These are phyloP conservation scores for Dothideomycetes sp. DNA, from an alignment of 2,329 filamentous ascomycete genomes.

Conservation along the genomic window DNA sequence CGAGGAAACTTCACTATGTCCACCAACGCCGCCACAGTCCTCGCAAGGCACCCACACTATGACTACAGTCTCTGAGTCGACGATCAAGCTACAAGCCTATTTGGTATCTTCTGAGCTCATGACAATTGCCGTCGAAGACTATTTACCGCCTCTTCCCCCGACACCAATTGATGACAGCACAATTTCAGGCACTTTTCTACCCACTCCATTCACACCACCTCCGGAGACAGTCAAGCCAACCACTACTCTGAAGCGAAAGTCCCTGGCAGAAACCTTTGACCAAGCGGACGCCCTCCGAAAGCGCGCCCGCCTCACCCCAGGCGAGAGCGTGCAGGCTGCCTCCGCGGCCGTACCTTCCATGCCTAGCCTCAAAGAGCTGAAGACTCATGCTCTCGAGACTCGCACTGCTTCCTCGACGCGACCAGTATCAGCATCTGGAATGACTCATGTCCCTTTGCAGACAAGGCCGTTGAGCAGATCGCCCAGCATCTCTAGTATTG, in stretches of 20 bases:
- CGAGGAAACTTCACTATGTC: slow-evolving; percentile 8
- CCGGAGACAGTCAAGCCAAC: slow-evolving; percentile 10
- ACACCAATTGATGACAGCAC: slow-evolving; percentile 2
- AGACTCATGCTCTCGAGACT: slow-evolving; percentile 14
- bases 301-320: slow-evolving; percentile 31
- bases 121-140: slow-evolving; percentile 8
- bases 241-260: slow-evolving; percentile 29
- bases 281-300: slow-evolving; percentile 32
- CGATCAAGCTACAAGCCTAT: slow-evolving; percentile 27
- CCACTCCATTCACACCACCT: neutral
- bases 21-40: slow-evolving; percentile 24
- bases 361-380: slow-evolving; percentile 18
- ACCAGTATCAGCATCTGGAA: slow-evolving; percentile 2
- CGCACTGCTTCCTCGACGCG: neutral
- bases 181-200: slow-evolving; percentile 15
- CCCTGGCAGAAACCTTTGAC: slow-evolving; percentile 33
- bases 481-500: slow-evolving; percentile 18
- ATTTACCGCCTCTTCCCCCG: slow-evolving; percentile 18
- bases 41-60: slow-evolving; percentile 11
- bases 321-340: slow-evolving; percentile 31
- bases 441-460: slow-evolving; percentile 13
- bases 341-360: slow-evolving; percentile 21
- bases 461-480: slow-evolving; percentile 18
- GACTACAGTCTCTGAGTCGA: neutral
- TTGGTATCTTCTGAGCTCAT: slow-evolving; percentile 33